Evolutionary conservation across 441 rosid species (phyloP).

Genomic region (Gossypium trilobum): DNA sequence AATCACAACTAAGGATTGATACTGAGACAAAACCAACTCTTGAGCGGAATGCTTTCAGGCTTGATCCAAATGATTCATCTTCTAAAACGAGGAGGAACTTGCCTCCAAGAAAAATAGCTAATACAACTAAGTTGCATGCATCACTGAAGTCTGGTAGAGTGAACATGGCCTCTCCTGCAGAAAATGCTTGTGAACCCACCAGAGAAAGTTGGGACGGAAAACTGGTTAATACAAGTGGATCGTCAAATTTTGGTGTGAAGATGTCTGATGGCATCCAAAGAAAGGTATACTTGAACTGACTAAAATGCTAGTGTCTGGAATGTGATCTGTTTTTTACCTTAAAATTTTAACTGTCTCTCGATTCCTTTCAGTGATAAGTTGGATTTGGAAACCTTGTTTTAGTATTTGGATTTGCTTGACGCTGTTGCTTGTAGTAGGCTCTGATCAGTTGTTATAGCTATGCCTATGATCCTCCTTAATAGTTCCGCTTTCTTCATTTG

Average conservation of each 20-base stretch:
- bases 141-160: conserved; percentile 66
- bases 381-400: background rate
- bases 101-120: conserved; percentile 57
- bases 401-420: background rate
- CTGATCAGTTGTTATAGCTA: background rate
- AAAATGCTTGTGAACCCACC: conserved; percentile 48
- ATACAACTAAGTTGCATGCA: conserved; percentile 57
- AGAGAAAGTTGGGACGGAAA: conserved; percentile 67
- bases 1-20: conserved; percentile 50
- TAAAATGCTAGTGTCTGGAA: background rate
- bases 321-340: background rate
- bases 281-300: conserved; percentile 44
- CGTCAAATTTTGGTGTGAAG: conserved; percentile 45
- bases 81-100: conserved; percentile 51
- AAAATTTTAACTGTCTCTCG: background rate
- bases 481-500: background rate
- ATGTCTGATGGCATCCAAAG: conserved; percentile 79
- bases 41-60: conserved; percentile 44
- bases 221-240: conserved; percentile 40
- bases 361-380: background rate
- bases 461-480: background rate
- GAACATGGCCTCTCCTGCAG: conserved; percentile 40
- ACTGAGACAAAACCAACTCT: conserved; percentile 35
- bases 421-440: background rate
- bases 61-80: conserved; percentile 64